These are phyloP conservation scores for Ascosphaera apis DNA, from an alignment of 2,329 filamentous ascomycete species.

Conservation along the genomic window DNA sequence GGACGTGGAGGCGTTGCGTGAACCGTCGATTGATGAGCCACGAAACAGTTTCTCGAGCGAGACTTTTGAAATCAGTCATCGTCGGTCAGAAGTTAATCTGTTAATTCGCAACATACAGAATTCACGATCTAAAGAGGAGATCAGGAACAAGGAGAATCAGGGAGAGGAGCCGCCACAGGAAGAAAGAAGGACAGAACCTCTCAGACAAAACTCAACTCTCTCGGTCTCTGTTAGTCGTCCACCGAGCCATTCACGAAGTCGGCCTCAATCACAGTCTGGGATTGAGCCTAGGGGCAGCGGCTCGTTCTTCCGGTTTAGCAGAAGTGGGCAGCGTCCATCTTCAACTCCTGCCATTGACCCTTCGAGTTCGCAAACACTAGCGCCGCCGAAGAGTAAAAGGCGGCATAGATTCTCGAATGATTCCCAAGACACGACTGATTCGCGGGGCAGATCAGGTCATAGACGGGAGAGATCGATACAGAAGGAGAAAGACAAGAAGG, in stretches of 20 bases:
- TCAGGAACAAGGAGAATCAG: neutral
- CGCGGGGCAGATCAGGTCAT: slow-evolving; percentile 6
- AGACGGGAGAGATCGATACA: slow-evolving; percentile 5
- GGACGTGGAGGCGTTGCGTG: neutral
- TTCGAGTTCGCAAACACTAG: slow-evolving; percentile 15
- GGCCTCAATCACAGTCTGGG: neutral
- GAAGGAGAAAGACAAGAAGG: slow-evolving; percentile 9
- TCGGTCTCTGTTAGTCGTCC: neutral
- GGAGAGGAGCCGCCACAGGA: neutral
- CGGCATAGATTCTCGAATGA: slow-evolving; percentile 10
- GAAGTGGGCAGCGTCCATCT: slow-evolving; percentile 12
- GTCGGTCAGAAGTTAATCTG: neutral
- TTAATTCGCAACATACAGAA: neutral
- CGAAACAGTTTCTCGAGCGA: neutral
- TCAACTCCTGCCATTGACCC: slow-evolving; percentile 15
- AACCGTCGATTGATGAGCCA: neutral
- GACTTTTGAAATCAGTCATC: neutral
- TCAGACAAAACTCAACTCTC: neutral
- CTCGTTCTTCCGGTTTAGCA: slow-evolving; percentile 9
- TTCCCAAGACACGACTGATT: slow-evolving; percentile 10
- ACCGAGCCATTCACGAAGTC: neutral
- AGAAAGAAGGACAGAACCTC: neutral
- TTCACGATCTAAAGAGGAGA: slow-evolving; percentile 1
- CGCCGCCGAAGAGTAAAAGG: slow-evolving; percentile 12
- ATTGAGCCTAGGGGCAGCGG: slow-evolving; percentile 16